Conservation (phyloP, 148 eudicot genomes). For the Mesembryanthemum crystallinum region DNA sequence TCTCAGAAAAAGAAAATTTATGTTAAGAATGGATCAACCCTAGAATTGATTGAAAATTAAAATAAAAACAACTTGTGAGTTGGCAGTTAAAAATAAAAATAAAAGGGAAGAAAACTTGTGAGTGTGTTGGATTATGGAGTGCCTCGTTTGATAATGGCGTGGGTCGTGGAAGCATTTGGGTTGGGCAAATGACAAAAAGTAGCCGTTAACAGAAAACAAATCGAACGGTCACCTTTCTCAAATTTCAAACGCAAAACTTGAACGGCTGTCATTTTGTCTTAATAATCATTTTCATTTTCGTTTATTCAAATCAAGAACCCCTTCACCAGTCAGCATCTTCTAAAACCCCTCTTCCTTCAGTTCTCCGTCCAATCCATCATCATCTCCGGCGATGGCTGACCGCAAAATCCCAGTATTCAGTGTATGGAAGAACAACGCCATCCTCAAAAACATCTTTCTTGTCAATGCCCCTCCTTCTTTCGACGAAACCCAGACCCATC, state of each 20-base stretch:
- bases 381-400: constrained; percentile 26
- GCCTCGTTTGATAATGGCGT: too few relatives aligned
- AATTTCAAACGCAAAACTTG: constrained; percentile 13
- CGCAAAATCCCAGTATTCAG: constrained; percentile 70
- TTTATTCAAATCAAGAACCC: constrained; percentile 2
- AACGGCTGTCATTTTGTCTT: not conserved
- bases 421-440: constrained; percentile 62
- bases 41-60: too few relatives aligned
- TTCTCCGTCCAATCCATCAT: constrained; percentile 3
- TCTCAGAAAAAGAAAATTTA: too few relatives aligned
- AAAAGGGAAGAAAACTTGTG: too few relatives aligned
- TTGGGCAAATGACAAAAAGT: too few relatives aligned
- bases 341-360: not conserved
- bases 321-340: too few relatives aligned
- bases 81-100: too few relatives aligned
- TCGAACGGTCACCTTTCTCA: constrained; percentile 32
- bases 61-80: too few relatives aligned
- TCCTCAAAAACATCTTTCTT: constrained; percentile 85
- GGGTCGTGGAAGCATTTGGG: too few relatives aligned
- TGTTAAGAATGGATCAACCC: too few relatives aligned
- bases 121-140: too few relatives aligned
- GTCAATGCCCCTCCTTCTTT: constrained; percentile 40
- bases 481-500: constrained; percentile 1
- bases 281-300: not conserved
- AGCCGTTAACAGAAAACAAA: constrained; percentile 28